Conservation (phyloP, 73 alveolate species). For the Paramecium octaurelia region DNA sequence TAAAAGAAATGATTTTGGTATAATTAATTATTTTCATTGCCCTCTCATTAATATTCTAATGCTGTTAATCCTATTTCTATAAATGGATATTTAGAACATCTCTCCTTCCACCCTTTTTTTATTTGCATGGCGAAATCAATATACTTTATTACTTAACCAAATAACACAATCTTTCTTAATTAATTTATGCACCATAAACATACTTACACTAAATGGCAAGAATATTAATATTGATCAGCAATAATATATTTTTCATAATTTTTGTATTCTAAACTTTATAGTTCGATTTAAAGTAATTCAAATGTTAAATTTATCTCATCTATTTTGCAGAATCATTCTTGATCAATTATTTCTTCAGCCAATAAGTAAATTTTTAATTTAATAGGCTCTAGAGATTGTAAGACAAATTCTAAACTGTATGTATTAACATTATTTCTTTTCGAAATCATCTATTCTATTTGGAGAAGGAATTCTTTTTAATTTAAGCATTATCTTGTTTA, state of each 20-base stretch:
- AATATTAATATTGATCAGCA: too few relatives aligned
- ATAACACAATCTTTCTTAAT: conserved; percentile 52
- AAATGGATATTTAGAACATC: conserved; percentile 46
- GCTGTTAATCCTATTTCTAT: conserved; percentile 27
- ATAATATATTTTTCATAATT: too few relatives aligned
- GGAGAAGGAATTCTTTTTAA: not conserved
- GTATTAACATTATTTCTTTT: not conserved
- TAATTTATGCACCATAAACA: conserved; percentile 10
- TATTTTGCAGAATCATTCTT: not conserved
- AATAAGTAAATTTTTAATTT: not conserved
- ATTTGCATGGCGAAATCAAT: conserved; percentile 55
- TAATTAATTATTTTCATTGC: not conserved
- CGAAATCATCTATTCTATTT: not conserved
- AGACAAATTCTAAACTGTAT: not conserved
- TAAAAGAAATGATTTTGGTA: not conserved
- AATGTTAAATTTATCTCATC: not conserved
- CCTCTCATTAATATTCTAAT: not conserved
- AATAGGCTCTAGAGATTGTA: not conserved
- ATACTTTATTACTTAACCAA: conserved; percentile 32
- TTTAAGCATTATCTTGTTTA: not conserved
- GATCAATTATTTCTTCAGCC: not conserved
- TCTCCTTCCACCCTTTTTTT: conserved; percentile 32
- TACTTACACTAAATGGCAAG: not conserved
- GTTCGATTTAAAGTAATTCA: not conserved
- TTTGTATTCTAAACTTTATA: not conserved